Conservation (phyloP, 306 rosid genomes). For the Citrullus amarus region DNA sequence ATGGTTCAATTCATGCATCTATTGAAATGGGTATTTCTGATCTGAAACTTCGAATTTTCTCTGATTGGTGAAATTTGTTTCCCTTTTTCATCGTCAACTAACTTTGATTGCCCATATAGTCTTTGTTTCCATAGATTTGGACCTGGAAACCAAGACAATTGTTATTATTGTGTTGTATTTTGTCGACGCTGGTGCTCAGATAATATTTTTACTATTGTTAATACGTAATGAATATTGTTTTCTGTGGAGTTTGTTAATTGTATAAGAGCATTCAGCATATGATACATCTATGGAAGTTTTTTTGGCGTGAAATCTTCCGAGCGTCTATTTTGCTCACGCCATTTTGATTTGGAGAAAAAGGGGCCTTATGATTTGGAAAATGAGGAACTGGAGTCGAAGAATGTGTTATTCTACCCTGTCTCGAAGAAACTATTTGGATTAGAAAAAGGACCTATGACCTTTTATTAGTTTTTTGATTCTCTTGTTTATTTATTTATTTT, state of each 20-base stretch:
- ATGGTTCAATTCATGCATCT: neutral
- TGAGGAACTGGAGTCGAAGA: neutral
- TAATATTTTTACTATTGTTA: neutral
- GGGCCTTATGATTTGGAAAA: neutral
- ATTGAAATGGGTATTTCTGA: neutral
- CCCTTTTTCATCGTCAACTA: neutral
- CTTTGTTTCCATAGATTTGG: neutral
- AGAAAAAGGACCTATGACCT: neutral
- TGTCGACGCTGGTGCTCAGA: neutral
- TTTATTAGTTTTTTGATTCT: neutral
- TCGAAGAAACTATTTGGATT: neutral
- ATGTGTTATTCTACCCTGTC: neutral
- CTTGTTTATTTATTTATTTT: too few species aligned
- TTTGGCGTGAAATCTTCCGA: neutral
- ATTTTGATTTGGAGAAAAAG: neutral
- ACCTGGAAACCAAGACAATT: neutral
- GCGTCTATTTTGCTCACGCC: neutral
- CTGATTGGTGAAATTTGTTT: neutral
- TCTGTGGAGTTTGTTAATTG: neutral
- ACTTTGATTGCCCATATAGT: neutral
- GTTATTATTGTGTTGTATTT: neutral
- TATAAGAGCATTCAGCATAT: neutral
- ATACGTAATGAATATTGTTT: neutral
- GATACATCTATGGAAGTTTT: neutral
- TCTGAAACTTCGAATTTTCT: neutral